phyloP scores from a whole-genome alignment of 139 green algal genomes.

The Chlamydomonas applanata region DNA sequence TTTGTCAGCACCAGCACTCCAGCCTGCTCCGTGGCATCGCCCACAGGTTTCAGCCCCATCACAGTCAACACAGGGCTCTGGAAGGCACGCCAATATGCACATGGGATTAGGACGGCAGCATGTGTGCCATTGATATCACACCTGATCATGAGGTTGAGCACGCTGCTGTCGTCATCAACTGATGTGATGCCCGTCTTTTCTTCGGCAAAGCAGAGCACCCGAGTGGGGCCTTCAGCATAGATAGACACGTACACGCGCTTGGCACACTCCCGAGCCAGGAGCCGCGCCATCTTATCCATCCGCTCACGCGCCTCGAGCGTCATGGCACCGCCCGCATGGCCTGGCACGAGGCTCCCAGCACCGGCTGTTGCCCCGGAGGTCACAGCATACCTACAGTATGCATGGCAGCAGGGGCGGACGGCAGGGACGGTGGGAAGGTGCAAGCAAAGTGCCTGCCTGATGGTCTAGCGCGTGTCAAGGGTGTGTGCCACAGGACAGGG shows the following conservation, averaged over 20 bases:
- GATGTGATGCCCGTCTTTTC: constrained; percentile 39
- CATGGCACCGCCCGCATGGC: no score
- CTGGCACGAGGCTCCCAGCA: no score
- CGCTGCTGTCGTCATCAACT: constrained; percentile 53
- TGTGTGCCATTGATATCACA: neutral
- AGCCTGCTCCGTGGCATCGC: no score
- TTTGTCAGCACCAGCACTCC: no score
- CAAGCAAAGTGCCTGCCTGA: no score
- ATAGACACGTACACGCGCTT: constrained; percentile 76
- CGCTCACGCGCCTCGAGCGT: neutral
- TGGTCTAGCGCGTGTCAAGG: no score
- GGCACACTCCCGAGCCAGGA: constrained; percentile 1
- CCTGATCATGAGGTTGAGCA: constrained; percentile 55
- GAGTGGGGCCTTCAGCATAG: constrained; percentile 83
- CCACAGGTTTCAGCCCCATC: no score
- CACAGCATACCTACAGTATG: no score
- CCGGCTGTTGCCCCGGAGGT: no score
- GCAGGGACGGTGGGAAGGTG: no score
- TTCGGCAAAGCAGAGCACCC: constrained; percentile 83
- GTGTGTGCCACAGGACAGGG: no score
- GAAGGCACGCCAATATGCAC: neutral
- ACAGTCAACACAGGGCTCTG: neutral
- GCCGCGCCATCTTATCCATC: constrained; percentile 3
- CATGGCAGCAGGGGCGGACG: no score
- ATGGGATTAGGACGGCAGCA: neutral